These are phyloP conservation scores for Pythium aristosporum DNA, from an alignment of 352 stramenopile genomes.

Conservation along the genomic window DNA sequence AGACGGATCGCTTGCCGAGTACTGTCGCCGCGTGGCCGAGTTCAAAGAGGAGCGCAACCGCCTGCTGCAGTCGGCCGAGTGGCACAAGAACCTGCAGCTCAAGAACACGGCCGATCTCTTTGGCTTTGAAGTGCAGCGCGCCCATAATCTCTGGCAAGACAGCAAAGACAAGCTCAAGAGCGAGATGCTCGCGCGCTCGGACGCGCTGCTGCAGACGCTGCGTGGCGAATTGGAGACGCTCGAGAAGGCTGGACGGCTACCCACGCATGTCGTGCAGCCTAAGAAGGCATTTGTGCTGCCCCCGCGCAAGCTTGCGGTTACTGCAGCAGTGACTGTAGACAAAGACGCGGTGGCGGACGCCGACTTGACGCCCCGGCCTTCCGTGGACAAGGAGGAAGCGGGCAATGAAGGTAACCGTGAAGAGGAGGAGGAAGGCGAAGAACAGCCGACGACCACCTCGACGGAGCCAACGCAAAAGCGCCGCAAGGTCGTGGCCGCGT, in stretches of 20 bases:
- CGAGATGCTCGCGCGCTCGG: conserved; percentile 45
- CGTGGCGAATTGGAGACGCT: conserved; percentile 49
- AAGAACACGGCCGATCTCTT: conserved; percentile 81
- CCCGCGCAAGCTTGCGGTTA: conserved; percentile 11
- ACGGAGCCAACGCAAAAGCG: conserved; percentile 34
- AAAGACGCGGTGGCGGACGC: not conserved
- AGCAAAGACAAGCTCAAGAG: conserved; percentile 57
- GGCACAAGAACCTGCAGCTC: conserved; percentile 83
- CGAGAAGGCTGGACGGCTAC: conserved; percentile 26
- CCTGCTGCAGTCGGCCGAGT: conserved; percentile 68
- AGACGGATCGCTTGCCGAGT: conserved; percentile 78
- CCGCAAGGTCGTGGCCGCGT: conserved; percentile 34
- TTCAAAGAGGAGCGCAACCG: conserved; percentile 83
- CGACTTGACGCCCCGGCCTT: not conserved
- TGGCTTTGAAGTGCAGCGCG: conserved; percentile 73
- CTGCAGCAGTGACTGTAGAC: not conserved
- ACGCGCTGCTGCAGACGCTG: conserved; percentile 48
- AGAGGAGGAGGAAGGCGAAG: not conserved
- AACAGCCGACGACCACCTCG: not conserved
- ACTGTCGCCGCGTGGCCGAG: conserved; percentile 75
- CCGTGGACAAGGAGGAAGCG: conserved; percentile 5
- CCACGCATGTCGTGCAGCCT: conserved; percentile 22
- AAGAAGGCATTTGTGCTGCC: conserved; percentile 15
- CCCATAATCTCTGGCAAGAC: conserved; percentile 63
- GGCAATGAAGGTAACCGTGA: not conserved